Evolutionary conservation across 495 filamentous ascomycete genomes (phyloP), one percentile per base, ranked within the genome.

Genomic region (Annulohypoxylon nitens): DNA sequence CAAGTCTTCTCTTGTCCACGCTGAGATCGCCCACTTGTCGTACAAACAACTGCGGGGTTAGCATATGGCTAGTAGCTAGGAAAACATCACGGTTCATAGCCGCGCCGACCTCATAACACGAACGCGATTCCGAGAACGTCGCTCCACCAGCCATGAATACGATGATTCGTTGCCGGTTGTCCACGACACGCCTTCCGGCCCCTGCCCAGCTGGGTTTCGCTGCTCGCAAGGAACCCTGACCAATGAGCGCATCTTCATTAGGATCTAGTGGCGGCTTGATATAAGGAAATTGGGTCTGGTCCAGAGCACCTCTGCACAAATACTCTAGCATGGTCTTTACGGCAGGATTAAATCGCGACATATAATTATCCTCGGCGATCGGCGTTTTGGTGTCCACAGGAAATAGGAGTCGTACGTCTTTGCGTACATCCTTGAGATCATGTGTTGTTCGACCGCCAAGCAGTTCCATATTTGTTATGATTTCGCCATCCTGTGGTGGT

Each of bases 121-220:
- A 86, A 59, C 97, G 89, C 6, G 92, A 84, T 82, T 99, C 96
- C 0, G 92, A 91, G 79, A 95, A 96, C 2, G 95, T 99, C 6
- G 97, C 97, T 45, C 96, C 96, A 39, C 97, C 96, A 18, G 96
- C 95, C 89, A 98, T 92, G 79, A 98, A 98, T 53, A 98, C 91
- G 67, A 99, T 92, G 51, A 98, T 89, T 47, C 96, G 91, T 80
- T 99, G 96, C 51, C 90, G 88, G 60, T 93, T 93, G 74, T 97
- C 95, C 18, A 91, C 88, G 9, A 89, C 88, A 14, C 91, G 86
- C 26, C 90, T 85, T 61, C 93, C 89, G 11, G 93, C 91, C 57
- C 92, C 92, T 7, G 96, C 96, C 96, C 96, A 99, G 9, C 94
- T 96, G 6, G 96, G 96, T 73, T 97, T 97, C 20, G 87, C 88